Base-by-base conservation (phyloP, 805 yeast genomes). In the Hanseniaspora meyeri region DNA sequence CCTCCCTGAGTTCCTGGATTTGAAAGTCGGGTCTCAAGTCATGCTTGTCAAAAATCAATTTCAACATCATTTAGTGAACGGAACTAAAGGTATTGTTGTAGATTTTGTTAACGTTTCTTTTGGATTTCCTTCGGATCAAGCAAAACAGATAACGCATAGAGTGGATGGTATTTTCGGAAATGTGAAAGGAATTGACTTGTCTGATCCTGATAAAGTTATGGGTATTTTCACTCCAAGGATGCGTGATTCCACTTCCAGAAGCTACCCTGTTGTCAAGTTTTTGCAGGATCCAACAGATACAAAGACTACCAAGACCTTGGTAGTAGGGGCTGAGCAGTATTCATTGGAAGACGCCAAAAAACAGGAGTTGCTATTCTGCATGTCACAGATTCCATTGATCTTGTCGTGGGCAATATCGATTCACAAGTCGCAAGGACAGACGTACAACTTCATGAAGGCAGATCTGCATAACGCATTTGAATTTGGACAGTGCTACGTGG, bases 361-460 rank as follows among this genome's bases (percentile, higher is more conserved):
- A 27, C 87, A 84, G 24, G 74, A 74, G 7, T 79, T 83, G 0
- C 61, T 87, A 14, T 95, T 87, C 0, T 74, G 83, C 1, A 74
- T 96, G 62, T 72, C 75, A 0, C 98, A 93, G 64, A 61, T 93
- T 1, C 98, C 98, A 0, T 70, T 93, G 54, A 82, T 91, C 63
- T 72, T 90, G 16, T 95, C 98, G 0, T 93, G 97, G 97, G 89
- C 98, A 0, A 69, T 93, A 46, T 89, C 97, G 0, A 90, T 93
- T 45, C 98, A 93, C 66, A 91, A 93, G 70, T 82, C 97, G 0
- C 98, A 91, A 67, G 98, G 98, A 0, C 90, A 93, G 69, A 85
- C 97, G 0, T 68, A 88, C 45, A 81, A 83, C 4, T 75, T 79
- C 57, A 88, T 87, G 4, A 77, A 77, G 60, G 95, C 91, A 5